Base-by-base conservation (phyloP, 768 basidiomycete genomes). In the Boletus subparvulus region DNA sequence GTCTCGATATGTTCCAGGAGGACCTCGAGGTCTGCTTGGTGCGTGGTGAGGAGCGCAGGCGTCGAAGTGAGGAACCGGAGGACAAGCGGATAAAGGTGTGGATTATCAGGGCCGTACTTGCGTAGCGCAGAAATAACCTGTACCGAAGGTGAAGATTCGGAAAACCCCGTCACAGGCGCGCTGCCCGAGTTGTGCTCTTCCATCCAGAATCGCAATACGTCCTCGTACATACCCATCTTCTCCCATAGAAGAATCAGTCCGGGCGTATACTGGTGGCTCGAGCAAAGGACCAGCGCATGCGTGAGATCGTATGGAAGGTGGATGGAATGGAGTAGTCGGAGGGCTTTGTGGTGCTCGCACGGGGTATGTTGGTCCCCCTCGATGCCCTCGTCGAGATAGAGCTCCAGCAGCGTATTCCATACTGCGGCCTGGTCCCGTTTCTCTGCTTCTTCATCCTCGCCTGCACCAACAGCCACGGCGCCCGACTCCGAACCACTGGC, bases 231-330 rank as follows among this genome's bases (percentile, higher is more conserved):
- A 8, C 90, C 94, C 75, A 94, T 78, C 58, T 83, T 85, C 74
- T 97, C 97, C 92, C 94, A 98, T 3, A 98, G 78, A 6, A 91
- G 74, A 3, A 98, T 89, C 12, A 96, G 80, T 1, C 97, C 97
- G 0, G 83, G 82, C 1, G 87, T 94, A 64, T 94, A 97, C 13
- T 76, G 79, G 39, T 83, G 80, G 28, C 86, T 92, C 7, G 94
- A 93, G 73, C 96, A 98, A 2, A 99, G 80, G 39, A 99, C 90
- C n/a, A 98, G 77, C 4, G 95, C 97, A 68, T 98, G 96, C 40
- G 84, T 94, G 4, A 84, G 79, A 65, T 99, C 96, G 66, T 92
- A 94, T 0, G 92, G 92, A 8, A 87, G 73, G 21, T 69, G 69
- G 1, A 77, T 70, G 62, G 84, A 85, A 49, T 78, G 73, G 13